phyloP scores from a whole-genome alignment of 2,329 filamentous ascomycete species.

The Penicillium frequentans region DNA sequence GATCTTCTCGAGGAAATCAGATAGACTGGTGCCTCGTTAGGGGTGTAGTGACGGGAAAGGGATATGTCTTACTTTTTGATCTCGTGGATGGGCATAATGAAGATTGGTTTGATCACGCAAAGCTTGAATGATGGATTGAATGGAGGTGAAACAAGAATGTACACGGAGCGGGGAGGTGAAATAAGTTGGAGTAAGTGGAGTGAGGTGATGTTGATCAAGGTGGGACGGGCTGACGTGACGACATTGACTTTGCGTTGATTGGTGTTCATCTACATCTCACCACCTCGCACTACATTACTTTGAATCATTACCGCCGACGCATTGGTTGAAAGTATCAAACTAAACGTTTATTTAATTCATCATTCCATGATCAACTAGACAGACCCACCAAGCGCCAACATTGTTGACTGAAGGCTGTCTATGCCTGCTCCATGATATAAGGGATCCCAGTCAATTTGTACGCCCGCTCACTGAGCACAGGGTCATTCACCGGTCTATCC shows the following conservation, averaged over 20 bases:
- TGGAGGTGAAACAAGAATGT: neutral
- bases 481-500: conserved; percentile 41
- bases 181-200: neutral
- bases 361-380: too few relatives aligned
- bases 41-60: neutral
- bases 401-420: neutral
- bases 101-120: neutral
- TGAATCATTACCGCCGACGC: too few relatives aligned
- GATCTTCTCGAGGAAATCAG: conserved; percentile 11
- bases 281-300: too few relatives aligned
- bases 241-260: too few relatives aligned
- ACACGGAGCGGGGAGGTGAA: neutral
- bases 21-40: neutral
- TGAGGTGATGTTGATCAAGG: neutral
- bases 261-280: too few relatives aligned
- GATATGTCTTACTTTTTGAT: conserved; percentile 1
- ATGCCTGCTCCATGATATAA: conserved; percentile 32
- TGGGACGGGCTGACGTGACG: neutral
- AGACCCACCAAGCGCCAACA: too few relatives aligned
- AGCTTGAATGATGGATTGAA: neutral
- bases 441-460: conserved; percentile 52
- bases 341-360: too few relatives aligned
- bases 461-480: conserved; percentile 41
- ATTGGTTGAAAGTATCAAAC: too few relatives aligned
- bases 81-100: conserved; percentile 11